Conservation (phyloP, 148 eudicot species). For the Rheum nobile region DNA sequence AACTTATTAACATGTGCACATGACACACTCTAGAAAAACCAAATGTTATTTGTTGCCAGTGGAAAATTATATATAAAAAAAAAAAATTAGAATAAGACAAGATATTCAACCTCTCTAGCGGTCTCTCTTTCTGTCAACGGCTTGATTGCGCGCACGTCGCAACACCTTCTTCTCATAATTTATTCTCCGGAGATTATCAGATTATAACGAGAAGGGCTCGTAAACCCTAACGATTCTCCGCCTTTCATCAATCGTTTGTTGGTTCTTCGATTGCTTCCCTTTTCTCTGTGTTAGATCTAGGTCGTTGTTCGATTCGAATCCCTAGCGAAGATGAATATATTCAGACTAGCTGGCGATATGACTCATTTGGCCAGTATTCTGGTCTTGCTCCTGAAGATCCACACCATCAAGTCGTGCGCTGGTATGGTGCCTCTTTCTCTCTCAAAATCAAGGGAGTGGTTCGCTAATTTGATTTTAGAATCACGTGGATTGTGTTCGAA, state of each 20-base stretch:
- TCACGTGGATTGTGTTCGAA: background rate
- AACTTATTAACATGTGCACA: too few relatives aligned
- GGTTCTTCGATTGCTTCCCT: background rate
- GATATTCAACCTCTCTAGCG: background rate
- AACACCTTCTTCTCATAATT: background rate
- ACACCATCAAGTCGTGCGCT: slow-evolving; percentile 89
- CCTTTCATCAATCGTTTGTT: background rate
- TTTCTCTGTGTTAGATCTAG: slow-evolving; percentile 5
- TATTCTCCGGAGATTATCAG: background rate
- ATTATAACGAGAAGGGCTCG: background rate
- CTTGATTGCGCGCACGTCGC: slow-evolving; percentile 5
- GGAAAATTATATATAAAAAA: too few relatives aligned
- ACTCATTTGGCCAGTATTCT: slow-evolving; percentile 85
- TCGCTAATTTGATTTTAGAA: background rate
- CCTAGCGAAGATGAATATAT: slow-evolving; percentile 59
- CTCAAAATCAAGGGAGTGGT: background rate
- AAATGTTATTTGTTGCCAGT: too few relatives aligned
- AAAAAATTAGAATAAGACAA: too few relatives aligned
- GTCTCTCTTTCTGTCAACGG: background rate
- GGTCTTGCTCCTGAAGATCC: slow-evolving; percentile 87
- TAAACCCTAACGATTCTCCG: background rate
- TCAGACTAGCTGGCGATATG: slow-evolving; percentile 90
- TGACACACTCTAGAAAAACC: too few relatives aligned
- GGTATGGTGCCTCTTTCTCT: slow-evolving; percentile 19
- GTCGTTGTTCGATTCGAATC: slow-evolving; percentile 8